phyloP scores from a whole-genome alignment of 805 yeast genomes.

The Saccharomycopsis oosterbeekiorum region DNA sequence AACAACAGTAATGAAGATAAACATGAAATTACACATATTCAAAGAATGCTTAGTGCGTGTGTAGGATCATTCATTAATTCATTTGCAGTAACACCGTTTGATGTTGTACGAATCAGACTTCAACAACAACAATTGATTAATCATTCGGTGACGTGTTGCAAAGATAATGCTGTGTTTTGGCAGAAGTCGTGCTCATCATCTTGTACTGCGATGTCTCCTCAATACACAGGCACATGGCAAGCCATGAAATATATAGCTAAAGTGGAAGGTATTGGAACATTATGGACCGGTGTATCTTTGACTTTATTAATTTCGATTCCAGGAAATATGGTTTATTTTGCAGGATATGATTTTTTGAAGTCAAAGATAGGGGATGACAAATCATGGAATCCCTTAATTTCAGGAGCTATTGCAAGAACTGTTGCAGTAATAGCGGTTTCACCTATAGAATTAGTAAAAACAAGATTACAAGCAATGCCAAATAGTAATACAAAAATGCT shows the following conservation, averaged over 20 bases:
- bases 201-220: conserved; percentile 14
- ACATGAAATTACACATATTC: conserved; percentile 13
- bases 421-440: conserved; percentile 78
- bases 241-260: conserved; percentile 58
- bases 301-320: conserved; percentile 87
- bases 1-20: not conserved
- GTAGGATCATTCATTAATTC: conserved; percentile 68
- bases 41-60: conserved; percentile 72
- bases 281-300: conserved; percentile 84
- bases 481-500: conserved; percentile 21
- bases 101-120: conserved; percentile 64
- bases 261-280: conserved; percentile 64
- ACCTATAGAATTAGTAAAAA: conserved; percentile 80
- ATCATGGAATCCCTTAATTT: conserved; percentile 59
- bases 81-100: conserved; percentile 68
- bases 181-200: conserved; percentile 21
- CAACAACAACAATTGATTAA: conserved; percentile 61
- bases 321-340: conserved; percentile 84
- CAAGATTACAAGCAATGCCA: conserved; percentile 86
- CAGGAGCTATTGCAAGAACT: conserved; percentile 79
- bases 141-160: conserved; percentile 26
- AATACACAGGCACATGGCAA: conserved; percentile 59
- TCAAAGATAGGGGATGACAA: conserved; percentile 2
- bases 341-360: conserved; percentile 82
- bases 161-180: conserved; percentile 24